Conservation (phyloP, 2,329 filamentous ascomycete genomes). For the Akanthomyces dipterigenus region DNA sequence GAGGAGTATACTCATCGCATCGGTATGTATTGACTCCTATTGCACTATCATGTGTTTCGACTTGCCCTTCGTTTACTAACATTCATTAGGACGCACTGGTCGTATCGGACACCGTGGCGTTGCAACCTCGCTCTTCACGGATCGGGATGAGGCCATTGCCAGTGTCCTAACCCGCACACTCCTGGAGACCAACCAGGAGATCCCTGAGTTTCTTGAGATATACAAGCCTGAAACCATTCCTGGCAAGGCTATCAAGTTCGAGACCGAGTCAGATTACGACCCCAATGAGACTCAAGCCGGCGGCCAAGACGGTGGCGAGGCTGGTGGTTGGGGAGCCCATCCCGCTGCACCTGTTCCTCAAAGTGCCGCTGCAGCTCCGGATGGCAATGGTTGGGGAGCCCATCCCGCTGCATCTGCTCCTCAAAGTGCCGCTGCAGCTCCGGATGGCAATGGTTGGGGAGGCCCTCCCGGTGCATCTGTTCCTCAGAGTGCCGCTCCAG, state of each 20-base stretch:
- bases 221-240: conserved; percentile 53
- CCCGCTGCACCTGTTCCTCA: background rate
- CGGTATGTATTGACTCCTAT: conserved; percentile 46
- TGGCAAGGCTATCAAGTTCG: conserved; percentile 43
- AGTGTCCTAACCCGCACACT: conserved; percentile 72
- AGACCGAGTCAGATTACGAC: conserved; percentile 49
- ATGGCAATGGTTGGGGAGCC: background rate
- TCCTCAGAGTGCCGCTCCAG: too few relatives aligned
- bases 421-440: background rate
- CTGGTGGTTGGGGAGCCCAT: conserved; percentile 14
- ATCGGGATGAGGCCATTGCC: conserved; percentile 66
- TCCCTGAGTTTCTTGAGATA: conserved; percentile 74
- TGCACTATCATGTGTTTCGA: conserved; percentile 7
- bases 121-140: conserved; percentile 84
- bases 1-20: conserved; percentile 93
- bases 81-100: conserved; percentile 68
- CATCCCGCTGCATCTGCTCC: background rate
- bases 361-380: background rate
- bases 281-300: conserved; percentile 22
- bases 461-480: too few relatives aligned
- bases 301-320: conserved; percentile 21
- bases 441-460: background rate
- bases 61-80: background rate
- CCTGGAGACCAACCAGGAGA: conserved; percentile 66
- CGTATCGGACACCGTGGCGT: conserved; percentile 83